Evolutionary conservation across 2,329 filamentous ascomycete species (phyloP), one percentile per base, ranked within the genome.

Genomic region (Botrytis deweyae): DNA sequence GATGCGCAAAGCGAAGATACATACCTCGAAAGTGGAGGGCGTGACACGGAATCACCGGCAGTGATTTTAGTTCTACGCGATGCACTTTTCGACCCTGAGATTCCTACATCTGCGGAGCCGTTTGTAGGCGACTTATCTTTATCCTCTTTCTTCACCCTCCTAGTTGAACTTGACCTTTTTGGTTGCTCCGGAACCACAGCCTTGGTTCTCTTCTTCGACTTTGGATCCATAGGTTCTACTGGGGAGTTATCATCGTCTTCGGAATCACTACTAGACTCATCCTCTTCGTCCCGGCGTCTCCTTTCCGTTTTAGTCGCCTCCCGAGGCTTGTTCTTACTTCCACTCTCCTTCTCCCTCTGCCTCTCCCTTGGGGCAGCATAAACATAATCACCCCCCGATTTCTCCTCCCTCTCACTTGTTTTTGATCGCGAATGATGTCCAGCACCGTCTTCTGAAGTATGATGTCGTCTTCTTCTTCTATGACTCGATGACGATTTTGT

Each of bases 21-120:
- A 74, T 76, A 79, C 78, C 79, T 79, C 72, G 74, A 78, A 36
- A 76, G 75, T 69, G 77, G 76, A 69, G 78, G 76, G 10, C 74
- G 44, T 63, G 74, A 72, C 33, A 74, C 63, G 22, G 70, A 58
- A 72, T 77, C 76, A n/a, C 63, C 55, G 62, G 73, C 49, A 65
- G 77, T 76, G n/a, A 74, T 76, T 38, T 76, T 75, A 73, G 76
- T 67, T 38, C 65, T 75, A 65, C 78, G 77, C 12, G 74, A 70
- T 63, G 73, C 75, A 63, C 74, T 77, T 69, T 76, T 76, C 18
- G 74, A 74, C n/a, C 75, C 49, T 66, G 74, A 76, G 20, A 33
- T 46, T 49, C 72, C 76, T 55, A 18, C 25, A 58, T 73, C 74
- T 58, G 65, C 73, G 9, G 72, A 46, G 38, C 44, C 65, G 40